Conservation (phyloP, 352 stramenopile species). For the Phytophthora pinifolia region DNA sequence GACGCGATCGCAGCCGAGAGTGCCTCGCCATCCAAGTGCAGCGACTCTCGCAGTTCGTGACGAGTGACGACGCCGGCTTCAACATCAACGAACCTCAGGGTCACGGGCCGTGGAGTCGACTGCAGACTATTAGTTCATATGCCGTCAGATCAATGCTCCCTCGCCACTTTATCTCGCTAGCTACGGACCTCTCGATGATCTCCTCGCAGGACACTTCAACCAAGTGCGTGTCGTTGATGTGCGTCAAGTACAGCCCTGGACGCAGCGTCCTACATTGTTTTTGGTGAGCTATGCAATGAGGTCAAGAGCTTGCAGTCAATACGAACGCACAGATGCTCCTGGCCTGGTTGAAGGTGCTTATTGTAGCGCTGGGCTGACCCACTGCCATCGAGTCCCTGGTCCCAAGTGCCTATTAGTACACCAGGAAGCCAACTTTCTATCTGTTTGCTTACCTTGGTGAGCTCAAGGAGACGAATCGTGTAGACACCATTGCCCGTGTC, state of each 20-base stretch:
- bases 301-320: neutral
- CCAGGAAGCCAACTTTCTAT: no score
- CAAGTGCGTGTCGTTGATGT: slow-evolving; percentile 77
- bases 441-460: slow-evolving; percentile 47
- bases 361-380: slow-evolving; percentile 78
- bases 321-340: slow-evolving; percentile 57
- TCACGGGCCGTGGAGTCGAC: slow-evolving; percentile 52
- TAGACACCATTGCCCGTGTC: slow-evolving; percentile 87
- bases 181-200: slow-evolving; percentile 55
- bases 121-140: slow-evolving; percentile 39
- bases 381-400: slow-evolving; percentile 41
- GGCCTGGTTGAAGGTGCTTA: slow-evolving; percentile 45
- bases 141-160: neutral
- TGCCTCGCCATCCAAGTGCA: slow-evolving; percentile 46
- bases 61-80: slow-evolving; percentile 76
- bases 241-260: slow-evolving; percentile 74
- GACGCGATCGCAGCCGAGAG: slow-evolving; percentile 24
- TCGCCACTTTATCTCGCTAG: neutral
- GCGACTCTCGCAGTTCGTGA: slow-evolving; percentile 66
- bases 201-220: slow-evolving; percentile 62
- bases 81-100: slow-evolving; percentile 72
- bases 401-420: no score
- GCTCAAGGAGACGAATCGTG: slow-evolving; percentile 73
- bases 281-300: neutral
- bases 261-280: slow-evolving; percentile 43